A percentile compares a stretch with the other conserved stretches of the same genome.
phyloP scores from a whole-genome alignment of 257 asterid genomes.

The Lycium ferocissimum region DNA sequence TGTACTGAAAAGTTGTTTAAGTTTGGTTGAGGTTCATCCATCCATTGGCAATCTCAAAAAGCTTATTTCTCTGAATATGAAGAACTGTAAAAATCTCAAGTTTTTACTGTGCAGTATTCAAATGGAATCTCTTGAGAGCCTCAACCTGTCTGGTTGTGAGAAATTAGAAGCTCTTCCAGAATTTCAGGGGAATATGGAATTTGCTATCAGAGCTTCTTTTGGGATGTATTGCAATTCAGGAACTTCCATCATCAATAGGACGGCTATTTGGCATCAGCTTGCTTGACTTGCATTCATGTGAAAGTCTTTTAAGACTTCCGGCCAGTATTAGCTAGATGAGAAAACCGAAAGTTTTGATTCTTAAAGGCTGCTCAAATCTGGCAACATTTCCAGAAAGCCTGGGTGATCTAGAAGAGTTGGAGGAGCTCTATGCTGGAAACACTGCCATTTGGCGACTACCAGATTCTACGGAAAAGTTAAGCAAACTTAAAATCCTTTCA shows the following conservation, averaged over 20 bases:
- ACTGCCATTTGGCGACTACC: background rate
- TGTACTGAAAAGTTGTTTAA: background rate
- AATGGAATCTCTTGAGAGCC: constrained; percentile 31
- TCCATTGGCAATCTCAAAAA: constrained; percentile 28
- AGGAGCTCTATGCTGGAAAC: background rate
- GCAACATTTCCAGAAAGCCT: background rate
- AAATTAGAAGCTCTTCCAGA: constrained; percentile 21
- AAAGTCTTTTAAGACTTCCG: constrained; percentile 23
- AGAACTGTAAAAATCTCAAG: background rate
- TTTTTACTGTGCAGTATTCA: background rate
- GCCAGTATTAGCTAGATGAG: background rate
- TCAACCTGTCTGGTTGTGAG: background rate
- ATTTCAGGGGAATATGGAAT: constrained; percentile 13
- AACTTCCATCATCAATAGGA: constrained; percentile 24
- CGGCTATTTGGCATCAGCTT: background rate
- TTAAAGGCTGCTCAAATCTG: constrained; percentile 25
- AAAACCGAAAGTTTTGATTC: constrained; percentile 2
- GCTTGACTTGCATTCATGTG: background rate
- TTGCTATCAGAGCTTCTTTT: constrained; percentile 16
- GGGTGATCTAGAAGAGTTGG: constrained; percentile 1
- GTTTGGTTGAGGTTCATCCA: constrained; percentile 29
- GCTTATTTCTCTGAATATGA: constrained; percentile 3
- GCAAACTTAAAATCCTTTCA: constrained; percentile 12
- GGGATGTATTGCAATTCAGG: background rate
- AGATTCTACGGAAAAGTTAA: background rate